Percentiles rank a stretch among this genome's conserved stretches.
phyloP scores from a whole-genome alignment of 768 basidiomycete genomes.

The Russula abietina region DNA sequence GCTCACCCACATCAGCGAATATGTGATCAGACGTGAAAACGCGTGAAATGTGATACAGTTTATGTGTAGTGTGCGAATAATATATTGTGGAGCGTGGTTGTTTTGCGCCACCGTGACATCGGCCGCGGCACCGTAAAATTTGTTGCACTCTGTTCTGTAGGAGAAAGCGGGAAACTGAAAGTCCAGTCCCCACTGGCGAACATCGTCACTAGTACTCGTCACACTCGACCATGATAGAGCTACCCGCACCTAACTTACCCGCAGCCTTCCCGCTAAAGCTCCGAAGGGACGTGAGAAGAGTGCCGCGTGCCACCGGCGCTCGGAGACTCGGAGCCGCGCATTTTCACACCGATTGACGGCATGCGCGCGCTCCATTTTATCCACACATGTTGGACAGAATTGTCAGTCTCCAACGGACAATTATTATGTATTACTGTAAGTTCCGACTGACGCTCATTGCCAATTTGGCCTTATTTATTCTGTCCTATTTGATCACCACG shows the following conservation, averaged over 20 bases:
- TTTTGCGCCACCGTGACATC: too few relatives aligned
- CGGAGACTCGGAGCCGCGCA: neutral
- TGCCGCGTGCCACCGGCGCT: neutral
- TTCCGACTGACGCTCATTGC: neutral
- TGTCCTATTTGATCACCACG: neutral
- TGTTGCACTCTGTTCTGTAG: too few relatives aligned
- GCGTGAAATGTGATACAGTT: neutral
- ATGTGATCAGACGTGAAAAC: neutral
- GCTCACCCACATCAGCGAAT: neutral
- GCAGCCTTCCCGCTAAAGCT: too few relatives aligned
- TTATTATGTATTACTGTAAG: neutral
- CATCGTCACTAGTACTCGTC: too few relatives aligned
- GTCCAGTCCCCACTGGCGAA: too few relatives aligned
- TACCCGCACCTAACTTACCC: too few relatives aligned
- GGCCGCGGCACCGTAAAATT: too few relatives aligned
- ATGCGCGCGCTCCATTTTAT: neutral
- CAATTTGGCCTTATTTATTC: conserved; percentile 11
- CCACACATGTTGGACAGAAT: neutral
- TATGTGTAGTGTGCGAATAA: neutral
- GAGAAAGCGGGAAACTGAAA: too few relatives aligned
- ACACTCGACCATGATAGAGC: too few relatives aligned
- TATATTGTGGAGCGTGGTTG: neutral
- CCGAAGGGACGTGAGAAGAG: too few relatives aligned
- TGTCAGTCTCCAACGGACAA: neutral
- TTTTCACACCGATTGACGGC: conserved; percentile 1